Evolutionary conservation across 352 stramenopile species (phyloP).

Genomic region (Blastocystis sp.): DNA sequence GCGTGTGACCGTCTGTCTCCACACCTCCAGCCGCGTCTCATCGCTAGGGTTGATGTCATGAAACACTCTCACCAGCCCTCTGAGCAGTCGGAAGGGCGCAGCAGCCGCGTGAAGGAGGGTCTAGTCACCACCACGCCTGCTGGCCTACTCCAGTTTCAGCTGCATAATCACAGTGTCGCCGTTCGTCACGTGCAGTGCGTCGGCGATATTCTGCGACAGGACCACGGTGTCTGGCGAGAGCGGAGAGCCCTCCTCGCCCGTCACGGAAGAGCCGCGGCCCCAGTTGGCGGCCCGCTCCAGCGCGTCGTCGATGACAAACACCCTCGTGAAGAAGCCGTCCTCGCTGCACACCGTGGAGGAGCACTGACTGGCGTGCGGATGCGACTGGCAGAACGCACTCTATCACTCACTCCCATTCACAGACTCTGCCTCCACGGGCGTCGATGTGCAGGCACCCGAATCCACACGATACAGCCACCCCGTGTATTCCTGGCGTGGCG

Average conservation of each 20-base stretch:
- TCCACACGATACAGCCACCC: conserved; percentile 3
- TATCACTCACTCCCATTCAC: neutral
- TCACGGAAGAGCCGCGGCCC: neutral
- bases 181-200: neutral
- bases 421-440: neutral
- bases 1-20: too few species aligned
- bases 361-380: too few species aligned
- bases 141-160: neutral
- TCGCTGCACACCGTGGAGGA: neutral
- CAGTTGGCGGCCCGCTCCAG: neutral
- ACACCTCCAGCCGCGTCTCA: too few species aligned
- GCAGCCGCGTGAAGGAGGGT: neutral
- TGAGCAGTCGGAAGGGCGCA: too few species aligned
- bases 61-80: too few species aligned
- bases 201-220: neutral
- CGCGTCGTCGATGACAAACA: neutral
- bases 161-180: neutral
- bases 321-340: neutral
- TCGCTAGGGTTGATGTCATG: too few species aligned
- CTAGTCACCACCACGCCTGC: neutral
- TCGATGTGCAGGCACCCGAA: neutral
- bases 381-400: too few species aligned
- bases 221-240: neutral
- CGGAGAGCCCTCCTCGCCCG: neutral
- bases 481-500: neutral